These are phyloP conservation scores for Epichloe elymi DNA, from an alignment of 2,329 filamentous ascomycete genomes.

Conservation along the genomic window DNA sequence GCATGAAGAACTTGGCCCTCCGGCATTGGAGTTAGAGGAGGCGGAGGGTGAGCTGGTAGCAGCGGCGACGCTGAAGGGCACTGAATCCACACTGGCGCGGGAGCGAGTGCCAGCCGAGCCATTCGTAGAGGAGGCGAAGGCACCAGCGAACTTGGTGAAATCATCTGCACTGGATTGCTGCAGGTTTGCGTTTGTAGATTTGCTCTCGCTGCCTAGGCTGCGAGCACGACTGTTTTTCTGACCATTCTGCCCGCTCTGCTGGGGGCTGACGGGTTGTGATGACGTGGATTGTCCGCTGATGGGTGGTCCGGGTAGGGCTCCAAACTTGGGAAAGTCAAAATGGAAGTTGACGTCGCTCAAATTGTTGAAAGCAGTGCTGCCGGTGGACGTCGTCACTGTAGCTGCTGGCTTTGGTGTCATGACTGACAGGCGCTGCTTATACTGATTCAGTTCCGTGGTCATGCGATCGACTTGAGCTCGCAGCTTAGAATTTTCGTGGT, in stretches of 20 bases:
- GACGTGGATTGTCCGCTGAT: constrained; percentile 15
- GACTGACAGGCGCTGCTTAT: constrained; percentile 71
- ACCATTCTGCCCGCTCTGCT: constrained; percentile 12
- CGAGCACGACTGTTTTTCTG: constrained; percentile 15
- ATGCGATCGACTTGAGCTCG: constrained; percentile 82
- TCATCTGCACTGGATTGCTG: constrained; percentile 21
- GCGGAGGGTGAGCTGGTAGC: constrained; percentile 52
- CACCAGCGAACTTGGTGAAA: constrained; percentile 39
- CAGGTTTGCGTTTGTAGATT: constrained; percentile 10
- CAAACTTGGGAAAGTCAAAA: constrained; percentile 94
- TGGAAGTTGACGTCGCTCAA: constrained; percentile 71
- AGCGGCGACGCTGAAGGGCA: constrained; percentile 30
- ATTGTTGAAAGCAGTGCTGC: constrained; percentile 39
- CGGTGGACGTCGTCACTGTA: constrained; percentile 29
- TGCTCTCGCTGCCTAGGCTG: constrained; percentile 16
- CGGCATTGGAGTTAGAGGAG: constrained; percentile 43
- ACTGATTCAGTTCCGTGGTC: constrained; percentile 73
- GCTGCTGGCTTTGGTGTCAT: constrained; percentile 25
- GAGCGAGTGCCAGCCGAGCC: constrained; percentile 34
- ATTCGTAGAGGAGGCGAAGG: constrained; percentile 45
- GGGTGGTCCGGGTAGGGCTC: constrained; percentile 47
- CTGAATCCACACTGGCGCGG: constrained; percentile 37
- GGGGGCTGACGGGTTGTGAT: constrained; percentile 22
- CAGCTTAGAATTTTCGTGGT: constrained; percentile 72
- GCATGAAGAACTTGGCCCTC: constrained; percentile 50